Base-by-base conservation (phyloP, 371 early-diverging fungal genomes). In the Rhizomucor pusillus region DNA sequence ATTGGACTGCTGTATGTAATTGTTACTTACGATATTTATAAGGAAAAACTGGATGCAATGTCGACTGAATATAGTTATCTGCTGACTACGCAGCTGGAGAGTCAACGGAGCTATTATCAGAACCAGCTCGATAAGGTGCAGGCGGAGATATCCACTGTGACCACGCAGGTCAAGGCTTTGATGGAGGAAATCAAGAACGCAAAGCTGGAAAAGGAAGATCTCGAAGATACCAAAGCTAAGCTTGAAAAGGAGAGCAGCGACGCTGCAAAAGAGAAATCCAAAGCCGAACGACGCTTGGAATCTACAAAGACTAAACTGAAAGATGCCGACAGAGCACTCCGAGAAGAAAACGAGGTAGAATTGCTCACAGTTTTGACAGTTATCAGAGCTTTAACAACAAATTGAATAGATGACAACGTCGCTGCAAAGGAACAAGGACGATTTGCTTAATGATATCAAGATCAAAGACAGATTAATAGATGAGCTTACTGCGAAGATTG, bases 71-170 rank as follows among this genome's bases (percentile, higher is more conserved):
- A 91, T 64, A 79, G 84, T 3, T 73, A 84, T 39, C 69, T 94
- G 50, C 67, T 95, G 43, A 83, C 82, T 0, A 80, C 92, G 3
- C 92, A 92, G 58, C 69, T 95, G 12, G 93, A 91, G 44, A 89
- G 94, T 10, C 95, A 95, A 60, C 75, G 92, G 40, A 65, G 80
- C 22, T 91, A 86, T 69, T 95, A 90, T 62, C 94, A 95, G 63
- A 74, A 78, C 5, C 87, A 87, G 60, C 65, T 92, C 37, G 74
- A 77, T 20, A 63, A 71, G 5, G 49, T 89, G 49, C 63, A 74
- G 1, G 41, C 55, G 1, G 75, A 82, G 48, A 52, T 82, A 1
- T 64, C 75, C 4, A 49, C 59, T 3, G 29, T 81, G 16, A 60
- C 72, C n/a, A 19, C 14, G 2, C 61, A 63, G 39, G 49, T 58